Base-by-base conservation (phyloP, 345 rosid genomes). In the Orychophragmus violaceus region DNA sequence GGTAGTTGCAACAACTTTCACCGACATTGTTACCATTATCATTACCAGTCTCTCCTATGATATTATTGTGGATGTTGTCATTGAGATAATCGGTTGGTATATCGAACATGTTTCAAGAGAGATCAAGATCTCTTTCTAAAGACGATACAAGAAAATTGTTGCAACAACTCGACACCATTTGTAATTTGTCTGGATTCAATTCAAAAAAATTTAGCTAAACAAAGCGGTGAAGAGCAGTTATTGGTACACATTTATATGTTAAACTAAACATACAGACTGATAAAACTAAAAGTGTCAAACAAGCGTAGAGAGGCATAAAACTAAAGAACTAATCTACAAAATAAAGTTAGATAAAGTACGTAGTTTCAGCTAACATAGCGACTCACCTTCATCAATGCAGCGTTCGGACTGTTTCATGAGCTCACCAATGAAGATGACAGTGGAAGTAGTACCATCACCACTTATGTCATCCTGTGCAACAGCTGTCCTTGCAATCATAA, bases 391-490 rank as follows among this genome's bases (percentile, higher is more conserved):
- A 50, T 83, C 97, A 45, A 94, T 94, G 78, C 78, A 94, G 12
- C 97, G 96, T 35, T 90, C 99, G 9, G 97, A 85, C 68, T 90
- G 99, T 69, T 94, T 94, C 97, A 94, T 84, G 36, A 94, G 96
- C 82, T 94, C 99, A 12, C 99, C 99, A 51, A 91, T 94, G 77
- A 94, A 91, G 48, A 94, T 76, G 14, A 94, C 99, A 44, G 99
- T 88, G 53, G 99, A 88, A 33, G 99, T 94, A 7, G 99, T 94
- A 74, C 99, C 99, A 74, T 94, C 99, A 51, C 99, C 99, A 58
- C 96, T 94, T n/a, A 87, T 87, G 71, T 91, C 97, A 74, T 94
- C 97, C 81, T 94, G 99, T 4, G 97, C 99, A 74, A 94, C 95
- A 48, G 99, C 99, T 5, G 99, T 91, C 83, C 99, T 87, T 3